Base-by-base conservation (phyloP, 2,329 filamentous ascomycete species). In the Colletotrichum viniferum region DNA sequence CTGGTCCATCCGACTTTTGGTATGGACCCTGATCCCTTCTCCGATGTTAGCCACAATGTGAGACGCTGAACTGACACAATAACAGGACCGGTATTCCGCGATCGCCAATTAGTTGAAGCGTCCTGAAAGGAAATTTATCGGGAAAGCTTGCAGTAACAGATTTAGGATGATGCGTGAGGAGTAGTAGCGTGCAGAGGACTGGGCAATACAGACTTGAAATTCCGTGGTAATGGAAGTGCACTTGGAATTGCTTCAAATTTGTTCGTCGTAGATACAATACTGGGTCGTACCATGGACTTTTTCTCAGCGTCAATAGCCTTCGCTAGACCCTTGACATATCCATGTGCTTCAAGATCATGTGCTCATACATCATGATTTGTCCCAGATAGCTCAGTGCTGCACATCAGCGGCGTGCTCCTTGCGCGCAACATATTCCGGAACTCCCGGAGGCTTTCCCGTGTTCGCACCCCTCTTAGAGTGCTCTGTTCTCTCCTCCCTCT, bases 401-500 rank as follows among this genome's bases (percentile, higher is more conserved):
- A 65, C 43, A 30, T 71, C 32, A 18, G 61, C 69, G n/a, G 69
- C 69, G 16, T 71, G 69, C 28, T 71, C 48, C 24, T 65, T 71
- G 18, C 69, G 69, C 4, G 61, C 69, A 24, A 71, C 69, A 30
- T 65, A 65, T 21, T 71, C 69, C 43, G 58, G 28, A 13, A 71
- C 61, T 6, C 69, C 48, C 5, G 62, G 18, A 3, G 43, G 60
- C 60, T 71, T 71, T 21, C 48, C 32, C 6, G 56, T 73, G 64
- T 73, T 73, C 7, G 71, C 71, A n/a, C 71, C 71, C 1, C 56
- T 69, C 56, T 73, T 73, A 7, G 71, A 73, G 64, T 69, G 64
- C 30, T 73, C 71, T 6, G 12, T 69, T 55, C 64, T 73, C 38
- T 73, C 38, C 38, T 63, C 38, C 4, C 38, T 36, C 14, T 61